Conservation (phyloP, 345 rosid species). For the Firmiana major region DNA sequence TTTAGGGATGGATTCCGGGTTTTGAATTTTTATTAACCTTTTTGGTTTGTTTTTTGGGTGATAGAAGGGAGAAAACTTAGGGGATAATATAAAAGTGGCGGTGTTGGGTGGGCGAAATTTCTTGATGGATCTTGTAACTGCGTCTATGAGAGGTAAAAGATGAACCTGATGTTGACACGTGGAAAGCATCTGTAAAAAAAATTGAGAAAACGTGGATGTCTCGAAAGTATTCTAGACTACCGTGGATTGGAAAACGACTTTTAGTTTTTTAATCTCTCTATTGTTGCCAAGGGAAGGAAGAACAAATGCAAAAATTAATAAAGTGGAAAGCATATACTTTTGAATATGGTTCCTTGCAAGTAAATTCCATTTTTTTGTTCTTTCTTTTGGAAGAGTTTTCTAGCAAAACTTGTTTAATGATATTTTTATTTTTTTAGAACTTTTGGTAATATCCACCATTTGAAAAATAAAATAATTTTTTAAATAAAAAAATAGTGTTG, state of each 20-base stretch:
- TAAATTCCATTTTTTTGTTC: background rate
- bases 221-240: background rate
- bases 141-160: background rate
- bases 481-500: too few relatives aligned
- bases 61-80: background rate
- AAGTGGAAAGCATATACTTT: background rate
- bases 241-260: background rate
- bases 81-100: background rate
- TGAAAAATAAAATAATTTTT: background rate
- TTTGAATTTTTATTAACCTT: background rate
- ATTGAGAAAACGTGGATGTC: background rate
- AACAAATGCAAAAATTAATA: background rate
- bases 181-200: background rate
- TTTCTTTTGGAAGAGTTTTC: background rate
- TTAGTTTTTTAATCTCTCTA: too few relatives aligned
- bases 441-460: background rate
- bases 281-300: background rate
- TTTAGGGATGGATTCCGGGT: background rate
- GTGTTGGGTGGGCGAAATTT: constrained; percentile 10
- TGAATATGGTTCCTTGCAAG: background rate
- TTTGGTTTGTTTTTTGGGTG: background rate
- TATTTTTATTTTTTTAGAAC: background rate
- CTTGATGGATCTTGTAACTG: constrained; percentile 19
- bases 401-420: background rate
- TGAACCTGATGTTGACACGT: constrained; percentile 7